Evolutionary conservation across 768 basidiomycete genomes (phyloP).

Genomic region (Kwoniella dejecticola): DNA sequence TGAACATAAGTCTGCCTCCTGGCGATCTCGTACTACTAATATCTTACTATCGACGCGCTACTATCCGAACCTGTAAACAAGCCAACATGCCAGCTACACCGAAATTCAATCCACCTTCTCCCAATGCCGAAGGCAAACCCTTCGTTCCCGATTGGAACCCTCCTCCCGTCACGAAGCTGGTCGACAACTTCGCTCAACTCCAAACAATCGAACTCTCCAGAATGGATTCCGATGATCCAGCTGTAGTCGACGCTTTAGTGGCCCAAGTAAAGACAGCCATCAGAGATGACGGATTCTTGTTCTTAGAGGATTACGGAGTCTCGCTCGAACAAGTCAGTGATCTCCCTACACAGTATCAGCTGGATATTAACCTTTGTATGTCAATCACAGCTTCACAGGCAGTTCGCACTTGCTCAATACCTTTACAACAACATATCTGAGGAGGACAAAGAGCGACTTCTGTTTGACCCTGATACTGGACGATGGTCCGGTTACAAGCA

Average conservation of each 20-base stretch:
- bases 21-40: no score
- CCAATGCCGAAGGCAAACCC: conserved; percentile 29
- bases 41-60: conserved; percentile 1
- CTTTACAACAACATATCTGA: conserved; percentile 31
- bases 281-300: conserved; percentile 40
- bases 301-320: conserved; percentile 41
- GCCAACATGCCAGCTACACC: conserved; percentile 6
- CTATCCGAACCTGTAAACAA: not conserved
- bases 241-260: conserved; percentile 26
- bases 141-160: conserved; percentile 28
- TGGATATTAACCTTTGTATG: not conserved
- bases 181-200: conserved; percentile 33
- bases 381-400: conserved; percentile 38
- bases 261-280: conserved; percentile 28
- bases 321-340: conserved; percentile 32
- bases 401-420: conserved; percentile 39
- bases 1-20: no score
- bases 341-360: not conserved
- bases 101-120: conserved; percentile 32
- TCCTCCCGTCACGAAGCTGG: conserved; percentile 33
- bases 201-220: conserved; percentile 29
- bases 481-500: conserved; percentile 43
- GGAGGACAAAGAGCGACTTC: conserved; percentile 37
- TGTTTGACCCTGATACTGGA: conserved; percentile 36
- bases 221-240: conserved; percentile 36